Evolutionary conservation across 2,329 filamentous ascomycete species (phyloP).

Genomic region (Diaporthe longicolla): DNA sequence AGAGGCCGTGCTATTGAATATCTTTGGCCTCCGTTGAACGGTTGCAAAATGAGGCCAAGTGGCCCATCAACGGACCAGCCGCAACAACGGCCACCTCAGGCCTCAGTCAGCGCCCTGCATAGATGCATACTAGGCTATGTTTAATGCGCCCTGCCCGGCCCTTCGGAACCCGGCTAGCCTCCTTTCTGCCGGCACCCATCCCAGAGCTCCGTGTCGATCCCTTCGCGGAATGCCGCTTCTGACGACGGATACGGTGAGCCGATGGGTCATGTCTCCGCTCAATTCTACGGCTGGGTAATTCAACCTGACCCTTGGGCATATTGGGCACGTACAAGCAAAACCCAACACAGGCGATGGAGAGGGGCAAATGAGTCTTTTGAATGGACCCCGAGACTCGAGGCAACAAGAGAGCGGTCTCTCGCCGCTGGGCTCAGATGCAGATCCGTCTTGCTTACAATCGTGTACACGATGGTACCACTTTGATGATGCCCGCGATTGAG

Average conservation of each 20-base stretch:
- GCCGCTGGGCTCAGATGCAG: neutral
- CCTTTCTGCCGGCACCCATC: conserved; percentile 18
- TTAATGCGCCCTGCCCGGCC: conserved; percentile 15
- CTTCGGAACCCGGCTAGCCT: conserved; percentile 26
- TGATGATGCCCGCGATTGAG: neutral
- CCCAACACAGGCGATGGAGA: neutral
- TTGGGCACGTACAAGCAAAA: conserved; percentile 5
- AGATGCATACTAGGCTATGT: neutral
- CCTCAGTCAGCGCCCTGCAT: conserved; percentile 14
- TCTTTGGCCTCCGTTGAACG: conserved; percentile 8
- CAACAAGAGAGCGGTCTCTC: neutral
- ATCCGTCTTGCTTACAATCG: neutral
- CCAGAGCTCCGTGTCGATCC: conserved; percentile 30
- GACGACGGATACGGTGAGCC: conserved; percentile 18
- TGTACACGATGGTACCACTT: neutral
- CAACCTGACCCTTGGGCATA: neutral
- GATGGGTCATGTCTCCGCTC: neutral
- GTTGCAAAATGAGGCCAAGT: conserved; percentile 21
- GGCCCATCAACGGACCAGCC: conserved; percentile 17
- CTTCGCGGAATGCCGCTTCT: conserved; percentile 15
- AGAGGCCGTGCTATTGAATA: neutral
- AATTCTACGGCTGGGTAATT: neutral
- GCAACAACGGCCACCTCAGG: conserved; percentile 7
- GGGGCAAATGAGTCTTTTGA: neutral
- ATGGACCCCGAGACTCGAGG: neutral